Percentiles rank a stretch among this genome's conserved stretches.
phyloP scores from a whole-genome alignment of 352 stramenopile species.

The Thraustotheca clavata region DNA sequence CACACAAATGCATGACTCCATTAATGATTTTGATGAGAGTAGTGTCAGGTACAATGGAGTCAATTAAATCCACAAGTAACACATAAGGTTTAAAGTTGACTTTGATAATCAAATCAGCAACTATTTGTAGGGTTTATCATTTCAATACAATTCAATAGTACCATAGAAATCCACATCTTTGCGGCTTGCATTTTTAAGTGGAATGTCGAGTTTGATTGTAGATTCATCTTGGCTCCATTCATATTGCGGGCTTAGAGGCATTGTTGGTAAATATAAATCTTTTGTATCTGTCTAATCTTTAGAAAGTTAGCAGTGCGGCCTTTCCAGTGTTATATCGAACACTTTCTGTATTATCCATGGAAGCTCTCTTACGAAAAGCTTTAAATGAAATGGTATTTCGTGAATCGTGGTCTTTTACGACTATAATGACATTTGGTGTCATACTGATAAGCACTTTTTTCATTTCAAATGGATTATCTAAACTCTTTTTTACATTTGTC shows the following conservation, averaged over 20 bases:
- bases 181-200: slow-evolving; percentile 38
- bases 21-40: slow-evolving; percentile 6
- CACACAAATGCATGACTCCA: not conserved
- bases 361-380: slow-evolving; percentile 6
- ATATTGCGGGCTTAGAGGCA: slow-evolving; percentile 59
- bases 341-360: not conserved
- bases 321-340: too few relatives aligned
- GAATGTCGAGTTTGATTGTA: slow-evolving; percentile 41
- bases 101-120: slow-evolving; percentile 74
- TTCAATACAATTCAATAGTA: slow-evolving; percentile 20
- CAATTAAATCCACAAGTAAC: slow-evolving; percentile 56
- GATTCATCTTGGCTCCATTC: slow-evolving; percentile 51
- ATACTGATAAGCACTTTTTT: slow-evolving; percentile 6
- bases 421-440: not conserved
- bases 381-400: slow-evolving; percentile 19
- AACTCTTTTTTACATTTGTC: not conserved
- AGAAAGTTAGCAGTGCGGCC: too few relatives aligned
- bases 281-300: too few relatives aligned
- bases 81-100: slow-evolving; percentile 70
- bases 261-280: too few relatives aligned
- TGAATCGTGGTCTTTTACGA: slow-evolving; percentile 10
- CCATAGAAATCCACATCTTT: slow-evolving; percentile 61
- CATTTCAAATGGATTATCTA: slow-evolving; percentile 1
- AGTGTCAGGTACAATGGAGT: slow-evolving; percentile 34
- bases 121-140: slow-evolving; percentile 23